phyloP scores from a whole-genome alignment of 202 grass and related monocot genomes.

The Saccharum hybrid region DNA sequence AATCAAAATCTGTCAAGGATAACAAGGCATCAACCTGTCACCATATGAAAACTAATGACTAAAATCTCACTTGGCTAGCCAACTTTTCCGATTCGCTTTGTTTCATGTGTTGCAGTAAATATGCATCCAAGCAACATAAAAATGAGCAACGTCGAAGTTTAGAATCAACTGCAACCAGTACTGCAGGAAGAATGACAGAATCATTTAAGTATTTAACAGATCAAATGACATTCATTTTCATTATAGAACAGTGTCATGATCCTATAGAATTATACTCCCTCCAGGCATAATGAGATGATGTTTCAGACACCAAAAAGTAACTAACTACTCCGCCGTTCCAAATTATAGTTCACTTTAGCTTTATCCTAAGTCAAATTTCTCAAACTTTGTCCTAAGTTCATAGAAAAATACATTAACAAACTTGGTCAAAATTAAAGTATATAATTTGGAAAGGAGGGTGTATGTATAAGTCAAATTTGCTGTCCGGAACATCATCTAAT shows the following conservation, averaged over 20 bases:
- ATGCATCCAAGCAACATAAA: not conserved
- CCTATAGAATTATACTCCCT: not conserved
- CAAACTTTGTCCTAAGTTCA: not conserved
- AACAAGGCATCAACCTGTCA: not conserved
- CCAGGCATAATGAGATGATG: not conserved
- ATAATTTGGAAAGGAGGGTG: not conserved
- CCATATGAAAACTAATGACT: constrained; percentile 5
- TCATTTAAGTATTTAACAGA: not conserved
- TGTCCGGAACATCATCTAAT: not conserved
- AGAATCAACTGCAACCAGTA: not conserved
- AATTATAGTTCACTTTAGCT: not conserved
- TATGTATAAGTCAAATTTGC: not conserved
- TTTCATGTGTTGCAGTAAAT: not conserved
- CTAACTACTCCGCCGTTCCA: not conserved
- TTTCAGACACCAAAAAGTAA: not conserved
- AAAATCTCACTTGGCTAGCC: not conserved
- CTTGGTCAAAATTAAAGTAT: not conserved
- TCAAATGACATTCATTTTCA: not conserved
- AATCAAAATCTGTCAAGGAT: not conserved
- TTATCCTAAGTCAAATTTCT: not conserved
- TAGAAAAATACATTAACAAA: not conserved
- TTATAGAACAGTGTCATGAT: not conserved
- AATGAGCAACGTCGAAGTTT: not conserved
- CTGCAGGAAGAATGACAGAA: not conserved
- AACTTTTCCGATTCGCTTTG: not conserved